Evolutionary conservation across 1,284 basidiomycete genomes (phyloP), one percentile per base, ranked within the genome.

Genomic region (Malassezia dermatis): DNA sequence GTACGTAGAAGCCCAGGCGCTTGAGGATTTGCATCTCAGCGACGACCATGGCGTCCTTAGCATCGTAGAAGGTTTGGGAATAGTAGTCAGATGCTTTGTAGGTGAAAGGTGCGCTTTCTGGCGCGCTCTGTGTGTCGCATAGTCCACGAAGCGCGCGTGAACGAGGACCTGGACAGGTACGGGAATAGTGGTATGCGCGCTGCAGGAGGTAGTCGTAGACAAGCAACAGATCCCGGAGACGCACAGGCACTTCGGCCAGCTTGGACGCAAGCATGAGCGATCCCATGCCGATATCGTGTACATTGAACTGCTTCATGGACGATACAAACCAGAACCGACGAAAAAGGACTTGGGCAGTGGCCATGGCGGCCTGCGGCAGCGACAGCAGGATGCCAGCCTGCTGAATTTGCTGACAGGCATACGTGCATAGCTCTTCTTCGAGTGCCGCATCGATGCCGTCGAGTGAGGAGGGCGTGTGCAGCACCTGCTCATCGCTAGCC

Each of bases 1-100:
- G 64, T 2, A 75, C 68, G 34, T 75, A 61, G 50, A 76, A 76
- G 5, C 69, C 75, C 12, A 77, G 68, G 2, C 71, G 82, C 77
- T 98, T 98, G 60, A 99, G 80, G 17, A 98, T 82, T 73, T 98
- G 94, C 88, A 98, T 96, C 77, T 99, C 94, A 1, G 86, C 84
- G 13, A 94, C 85, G 21, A 95, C 88, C 42, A 96, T 78, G 4
- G 86, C 84, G 66, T 93, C 89, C 69, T 89, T 90, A 63, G 86
- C 78, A 59, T 89, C 86, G 76, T 90, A 89, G 65, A 89, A 93
- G 1, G 81, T 81, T 58, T 80, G 80, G 8, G 85, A 82, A 69
- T 88, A 89, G 76, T 89, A 91, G 19, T 85, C 83, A 85, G 88
- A 88, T 3, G 88, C 85, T 5, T 79, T 76, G 73, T 89, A 89